phyloP scores from a whole-genome alignment of 1,139 yeast species.

The Yamadazyma triangularis region DNA sequence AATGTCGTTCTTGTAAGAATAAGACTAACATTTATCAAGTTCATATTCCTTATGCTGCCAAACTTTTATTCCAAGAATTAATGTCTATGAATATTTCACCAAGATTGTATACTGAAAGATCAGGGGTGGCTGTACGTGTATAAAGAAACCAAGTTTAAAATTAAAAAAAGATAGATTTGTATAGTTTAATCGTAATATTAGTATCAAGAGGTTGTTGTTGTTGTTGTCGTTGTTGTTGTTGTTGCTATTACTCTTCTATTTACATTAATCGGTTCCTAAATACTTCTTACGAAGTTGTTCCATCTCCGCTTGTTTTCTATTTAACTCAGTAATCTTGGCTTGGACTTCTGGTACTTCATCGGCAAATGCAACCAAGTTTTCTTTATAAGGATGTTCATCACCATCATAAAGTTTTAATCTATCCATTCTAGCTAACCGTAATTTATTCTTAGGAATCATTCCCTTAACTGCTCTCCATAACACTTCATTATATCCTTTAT shows the following conservation, averaged over 20 bases:
- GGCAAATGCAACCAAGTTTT: constrained; percentile 81
- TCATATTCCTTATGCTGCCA: constrained; percentile 97
- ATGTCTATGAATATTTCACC: constrained; percentile 98
- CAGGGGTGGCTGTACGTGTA: constrained; percentile 40
- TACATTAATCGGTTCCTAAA: constrained; percentile 14
- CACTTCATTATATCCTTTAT: constrained; percentile 83
- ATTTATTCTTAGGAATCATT: constrained; percentile 90
- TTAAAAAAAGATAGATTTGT: no score
- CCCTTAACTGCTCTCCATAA: constrained; percentile 85
- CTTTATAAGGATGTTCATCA: constrained; percentile 78
- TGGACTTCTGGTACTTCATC: constrained; percentile 64
- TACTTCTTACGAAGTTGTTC: constrained; percentile 33
- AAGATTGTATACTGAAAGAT: constrained; percentile 69
- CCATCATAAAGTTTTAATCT: constrained; percentile 88
- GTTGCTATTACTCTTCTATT: constrained; percentile 1
- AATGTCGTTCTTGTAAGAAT: constrained; percentile 97
- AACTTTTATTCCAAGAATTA: constrained; percentile 91
- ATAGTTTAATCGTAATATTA: no score
- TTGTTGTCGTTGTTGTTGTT: background rate
- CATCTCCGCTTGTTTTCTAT: constrained; percentile 30
- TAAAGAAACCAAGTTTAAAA: no score
- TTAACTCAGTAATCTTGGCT: constrained; percentile 35
- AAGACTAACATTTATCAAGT: constrained; percentile 97
- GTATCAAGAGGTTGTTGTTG: no score
- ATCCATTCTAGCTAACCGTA: constrained; percentile 73